A percentile compares a stretch with the other conserved stretches of the same genome.
phyloP scores from a whole-genome alignment of 257 asterid genomes.

The Rubia yunnanensis region DNA sequence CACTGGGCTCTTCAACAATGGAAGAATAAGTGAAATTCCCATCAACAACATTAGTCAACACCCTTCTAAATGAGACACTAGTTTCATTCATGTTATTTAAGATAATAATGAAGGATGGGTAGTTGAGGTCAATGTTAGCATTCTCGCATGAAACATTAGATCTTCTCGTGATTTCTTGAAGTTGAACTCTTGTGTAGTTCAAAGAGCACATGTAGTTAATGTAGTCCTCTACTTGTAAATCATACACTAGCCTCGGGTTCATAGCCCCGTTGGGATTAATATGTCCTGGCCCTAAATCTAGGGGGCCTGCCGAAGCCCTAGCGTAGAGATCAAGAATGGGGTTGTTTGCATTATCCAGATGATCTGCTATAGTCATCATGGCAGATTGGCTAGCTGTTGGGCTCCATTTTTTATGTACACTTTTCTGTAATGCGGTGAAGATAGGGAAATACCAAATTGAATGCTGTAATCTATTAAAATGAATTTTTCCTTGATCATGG shows the following conservation, averaged over 20 bases:
- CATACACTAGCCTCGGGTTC: constrained; percentile 13
- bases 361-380: constrained; percentile 11
- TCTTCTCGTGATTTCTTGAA: constrained; percentile 11
- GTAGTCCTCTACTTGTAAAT: neutral
- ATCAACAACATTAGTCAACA: constrained; percentile 6
- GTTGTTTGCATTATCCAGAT: constrained; percentile 4
- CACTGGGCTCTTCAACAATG: neutral
- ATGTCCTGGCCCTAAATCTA: constrained; percentile 14
- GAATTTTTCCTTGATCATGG: constrained; percentile 1
- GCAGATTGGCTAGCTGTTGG: constrained; percentile 12
- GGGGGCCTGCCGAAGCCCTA: constrained; percentile 10
- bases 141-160: constrained; percentile 7
- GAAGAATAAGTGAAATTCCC: constrained; percentile 8
- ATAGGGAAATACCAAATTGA: constrained; percentile 6
- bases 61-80: constrained; percentile 12
- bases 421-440: constrained; percentile 12
- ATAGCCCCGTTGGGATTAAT: constrained; percentile 11
- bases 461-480: neutral
- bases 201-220: constrained; percentile 6
- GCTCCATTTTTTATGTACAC: constrained; percentile 13
- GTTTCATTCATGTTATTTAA: constrained; percentile 9
- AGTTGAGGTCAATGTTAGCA: constrained; percentile 11
- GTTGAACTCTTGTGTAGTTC: constrained; percentile 2
- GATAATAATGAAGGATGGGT: constrained; percentile 14
- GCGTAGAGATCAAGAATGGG: constrained; percentile 5